Base-by-base conservation (phyloP, 208 protist species). In the Strigomonas culicis region DNA sequence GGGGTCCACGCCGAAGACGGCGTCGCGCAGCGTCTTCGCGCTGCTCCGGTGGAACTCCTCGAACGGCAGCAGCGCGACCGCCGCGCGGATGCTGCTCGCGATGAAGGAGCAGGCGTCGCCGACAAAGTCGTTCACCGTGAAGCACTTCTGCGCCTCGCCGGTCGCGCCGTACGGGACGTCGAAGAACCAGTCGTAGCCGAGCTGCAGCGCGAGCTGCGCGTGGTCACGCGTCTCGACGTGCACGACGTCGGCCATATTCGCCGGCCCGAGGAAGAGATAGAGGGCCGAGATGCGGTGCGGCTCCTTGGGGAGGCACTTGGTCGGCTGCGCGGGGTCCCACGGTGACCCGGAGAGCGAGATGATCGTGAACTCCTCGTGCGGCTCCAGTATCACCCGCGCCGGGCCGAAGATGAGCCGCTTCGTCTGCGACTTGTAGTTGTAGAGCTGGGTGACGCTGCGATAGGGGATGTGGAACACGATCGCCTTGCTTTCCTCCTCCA, bases 171-270 rank as follows among this genome's bases (percentile, higher is more conserved):
- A 51, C 1, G 63, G 11, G 39, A 95, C 77, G 72, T 93, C 84
- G 69, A 97, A 97, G 71, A 82, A 85, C 88, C 90, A 97, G 57
- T 93, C 85, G 70, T 96, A 97, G 66, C 82, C 86, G 4, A 97
- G 75, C 70, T 92, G 81, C 19, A 97, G 80, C 21, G 74, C 73
- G 32, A 97, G 78, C 59, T 83, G 80, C 15, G 93, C 90, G 76
- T 96, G 88, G 66, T 97, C 93, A 21, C 87, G 72, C 31, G 93
- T 95, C 66, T 93, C 82, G 27, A 96, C 93, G 55, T 80, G 81
- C 58, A 98, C 88, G 28, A 98, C 79, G 72, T 98, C 97, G 8
- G 89, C 93, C 89, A 96, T 96, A 66, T 95, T 98, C 50, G 97
- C 97, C 27, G 96, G 97, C 25, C 97, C 97, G 11, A 96, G 77